Evolutionary conservation across 257 asterid species (phyloP), one percentile per base, ranked within the genome.

Genomic region (Anisodus acutangulus): DNA sequence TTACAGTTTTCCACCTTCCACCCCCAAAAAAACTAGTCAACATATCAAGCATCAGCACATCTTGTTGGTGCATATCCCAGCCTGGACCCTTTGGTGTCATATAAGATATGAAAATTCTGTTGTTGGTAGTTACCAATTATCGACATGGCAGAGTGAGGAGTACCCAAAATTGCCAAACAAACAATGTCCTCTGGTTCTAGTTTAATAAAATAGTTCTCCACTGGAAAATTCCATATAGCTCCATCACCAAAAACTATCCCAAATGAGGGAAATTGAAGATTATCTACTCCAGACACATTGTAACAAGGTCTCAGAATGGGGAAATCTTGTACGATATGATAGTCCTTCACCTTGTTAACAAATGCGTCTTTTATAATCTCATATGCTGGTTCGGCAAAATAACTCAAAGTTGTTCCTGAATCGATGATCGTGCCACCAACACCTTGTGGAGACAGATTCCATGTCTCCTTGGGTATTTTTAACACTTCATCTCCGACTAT

Each of bases 111-210:
- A 55, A 96, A 96, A 84, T 96, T 94, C 89, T 96, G 99, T 85
- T 96, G 99, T 66, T 96, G 99, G 26, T 96, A 94, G 45, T 96
- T 96, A 8, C 99, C 99, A 43, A 96, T 91, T 37, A 96, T 96
- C 1, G 99, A 94, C 43, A 96, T 51, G 12, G 90, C 90, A 13
- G 95, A 88, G 1, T 87, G 85, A 9, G 98, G 93, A 26, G 98
- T 94, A 31, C 97, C 98, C 70, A 96, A 35, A 2, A 96, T 91
- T 4, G 98, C 99, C 86, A 96, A 86, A 62, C 99, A 96, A 22
- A 92, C 90, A 13, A 96, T 88, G 13, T 90, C 97, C 22, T 93
- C 93, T 0, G 98, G 97, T 7, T 92, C 98, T 12, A 96, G 88
- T 87, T 60, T 88, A 15, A 96, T 96, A 90, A 94, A 94, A 86